These are phyloP conservation scores for Jaenimonas drosophilae DNA, from an alignment of 208 protist genomes.

Conservation along the genomic window DNA sequence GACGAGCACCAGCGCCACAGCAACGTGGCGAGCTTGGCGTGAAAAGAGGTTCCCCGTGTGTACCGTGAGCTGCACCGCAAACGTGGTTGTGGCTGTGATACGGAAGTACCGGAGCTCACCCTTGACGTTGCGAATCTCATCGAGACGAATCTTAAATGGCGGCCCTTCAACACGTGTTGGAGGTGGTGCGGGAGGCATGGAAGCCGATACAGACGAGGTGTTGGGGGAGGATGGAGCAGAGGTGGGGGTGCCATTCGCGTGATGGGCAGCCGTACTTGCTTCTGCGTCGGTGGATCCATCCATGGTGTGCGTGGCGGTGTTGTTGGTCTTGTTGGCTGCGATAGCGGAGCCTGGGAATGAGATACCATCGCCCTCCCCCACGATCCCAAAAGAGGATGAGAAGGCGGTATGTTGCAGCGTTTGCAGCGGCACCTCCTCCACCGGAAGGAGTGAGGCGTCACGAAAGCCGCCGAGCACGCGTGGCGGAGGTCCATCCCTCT, in stretches of 20 bases:
- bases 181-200: too few relatives aligned
- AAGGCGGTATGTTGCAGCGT: conserved; percentile 66
- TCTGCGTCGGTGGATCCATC: too few relatives aligned
- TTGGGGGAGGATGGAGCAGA: too few relatives aligned
- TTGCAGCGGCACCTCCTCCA: conserved; percentile 64
- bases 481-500: too few relatives aligned
- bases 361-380: too few relatives aligned
- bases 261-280: too few relatives aligned
- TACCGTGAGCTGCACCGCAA: conserved; percentile 33
- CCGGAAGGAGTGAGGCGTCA: conserved; percentile 4
- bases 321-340: too few relatives aligned
- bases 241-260: too few relatives aligned
- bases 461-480: conserved; percentile 38
- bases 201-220: too few relatives aligned
- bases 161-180: conserved; percentile 19
- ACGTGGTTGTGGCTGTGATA: conserved; percentile 39
- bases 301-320: too few relatives aligned
- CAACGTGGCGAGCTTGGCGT: conserved; percentile 44
- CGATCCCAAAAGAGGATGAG: conserved; percentile 33
- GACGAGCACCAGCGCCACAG: conserved; percentile 46
- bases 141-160: conserved; percentile 39
- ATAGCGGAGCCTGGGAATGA: too few relatives aligned
- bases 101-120: conserved; percentile 47
- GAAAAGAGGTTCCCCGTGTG: conserved; percentile 32
- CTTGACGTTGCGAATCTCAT: conserved; percentile 39